Conservation (phyloP, 192 early-diverging fungal genomes). For the Physocladia obscura region DNA sequence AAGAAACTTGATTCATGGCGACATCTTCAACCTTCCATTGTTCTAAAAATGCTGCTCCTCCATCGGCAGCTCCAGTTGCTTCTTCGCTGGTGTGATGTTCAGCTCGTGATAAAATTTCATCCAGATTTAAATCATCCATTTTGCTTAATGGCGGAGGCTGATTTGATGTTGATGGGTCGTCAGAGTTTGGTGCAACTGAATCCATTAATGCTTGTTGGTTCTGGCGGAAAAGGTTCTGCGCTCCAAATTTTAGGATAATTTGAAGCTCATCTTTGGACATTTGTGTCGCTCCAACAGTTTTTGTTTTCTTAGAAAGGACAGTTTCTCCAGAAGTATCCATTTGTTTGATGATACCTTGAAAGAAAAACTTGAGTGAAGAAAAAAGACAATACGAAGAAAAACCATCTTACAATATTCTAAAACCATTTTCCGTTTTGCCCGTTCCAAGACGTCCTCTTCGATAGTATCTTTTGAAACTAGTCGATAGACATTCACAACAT, state of each 20-base stretch:
- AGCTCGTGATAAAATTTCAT: constrained; percentile 94
- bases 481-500: constrained; percentile 94
- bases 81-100: constrained; percentile 77
- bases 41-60: constrained; percentile 89
- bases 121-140: constrained; percentile 92
- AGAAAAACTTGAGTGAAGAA: background rate
- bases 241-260: constrained; percentile 97
- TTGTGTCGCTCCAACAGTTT: constrained; percentile 41
- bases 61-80: constrained; percentile 51
- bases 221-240: constrained; percentile 91
- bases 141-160: constrained; percentile 43
- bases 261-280: constrained; percentile 84
- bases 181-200: constrained; percentile 50
- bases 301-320: constrained; percentile 51
- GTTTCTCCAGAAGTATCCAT: constrained; percentile 94
- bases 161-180: background rate
- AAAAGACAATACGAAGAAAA: background rate
- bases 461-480: constrained; percentile 96
- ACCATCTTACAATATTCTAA: constrained; percentile 80
- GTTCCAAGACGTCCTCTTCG: constrained; percentile 97
- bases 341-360: constrained; percentile 83
- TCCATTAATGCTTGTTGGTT: constrained; percentile 36
- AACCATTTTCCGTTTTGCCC: constrained; percentile 99
- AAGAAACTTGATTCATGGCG: constrained; percentile 68
- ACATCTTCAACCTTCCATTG: constrained; percentile 94